These are phyloP conservation scores for Elaeis oleifera DNA, from an alignment of 202 grass and related monocot genomes.

Conservation along the genomic window DNA sequence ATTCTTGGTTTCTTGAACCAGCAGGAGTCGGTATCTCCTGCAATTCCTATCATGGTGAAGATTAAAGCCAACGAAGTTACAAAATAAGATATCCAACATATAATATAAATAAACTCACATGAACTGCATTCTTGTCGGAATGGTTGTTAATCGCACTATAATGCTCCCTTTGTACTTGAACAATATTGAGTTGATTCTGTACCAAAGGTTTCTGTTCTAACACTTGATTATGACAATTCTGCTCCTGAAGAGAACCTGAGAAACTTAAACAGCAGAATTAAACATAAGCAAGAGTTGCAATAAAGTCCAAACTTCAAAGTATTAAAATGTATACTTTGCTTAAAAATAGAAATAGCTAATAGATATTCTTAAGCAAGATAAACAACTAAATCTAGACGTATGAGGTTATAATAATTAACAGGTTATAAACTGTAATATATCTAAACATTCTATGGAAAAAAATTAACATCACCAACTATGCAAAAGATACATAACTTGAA, in stretches of 20 bases:
- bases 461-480: too few relatives aligned
- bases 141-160: conserved; percentile 37
- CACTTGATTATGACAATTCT: conserved; percentile 42
- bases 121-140: conserved; percentile 39
- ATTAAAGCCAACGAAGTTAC: conserved; percentile 22
- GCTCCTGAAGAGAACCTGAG: conserved; percentile 60
- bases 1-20: conserved; percentile 82
- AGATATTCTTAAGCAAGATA: background rate
- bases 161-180: conserved; percentile 41
- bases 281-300: conserved; percentile 28
- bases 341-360: background rate
- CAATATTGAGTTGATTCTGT: conserved; percentile 25
- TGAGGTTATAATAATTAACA: too few relatives aligned
- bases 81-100: conserved; percentile 18
- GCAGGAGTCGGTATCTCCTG: conserved; percentile 53
- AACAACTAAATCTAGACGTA: too few relatives aligned
- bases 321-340: background rate
- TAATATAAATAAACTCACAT: conserved; percentile 42
- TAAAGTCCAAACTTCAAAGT: too few relatives aligned
- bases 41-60: conserved; percentile 19
- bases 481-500: too few relatives aligned
- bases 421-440: too few relatives aligned
- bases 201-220: conserved; percentile 44
- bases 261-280: conserved; percentile 65
- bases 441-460: too few relatives aligned